Conservation (phyloP, 2,329 filamentous ascomycete genomes). For the Penicillium verrucosum region DNA sequence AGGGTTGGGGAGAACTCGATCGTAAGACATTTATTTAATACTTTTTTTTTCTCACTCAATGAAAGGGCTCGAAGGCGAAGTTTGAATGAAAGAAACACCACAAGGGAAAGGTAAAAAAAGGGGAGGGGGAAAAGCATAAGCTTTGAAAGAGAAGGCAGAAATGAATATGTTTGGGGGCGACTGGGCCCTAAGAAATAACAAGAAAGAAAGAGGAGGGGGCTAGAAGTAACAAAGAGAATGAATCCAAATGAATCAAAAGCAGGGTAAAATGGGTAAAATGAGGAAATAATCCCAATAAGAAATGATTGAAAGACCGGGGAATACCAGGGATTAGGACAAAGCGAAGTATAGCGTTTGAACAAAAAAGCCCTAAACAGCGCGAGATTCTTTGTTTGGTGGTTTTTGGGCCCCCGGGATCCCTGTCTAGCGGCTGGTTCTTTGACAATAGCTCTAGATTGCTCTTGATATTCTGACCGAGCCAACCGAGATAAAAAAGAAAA, state of each 20-base stretch:
- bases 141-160: constrained; percentile 19
- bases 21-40: constrained; percentile 45
- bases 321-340: constrained; percentile 3
- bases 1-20: constrained; percentile 47
- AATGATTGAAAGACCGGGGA: constrained; percentile 3
- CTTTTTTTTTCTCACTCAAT: constrained; percentile 6
- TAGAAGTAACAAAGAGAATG: constrained; percentile 8
- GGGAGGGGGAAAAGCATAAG: constrained; percentile 1
- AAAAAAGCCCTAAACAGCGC: constrained; percentile 6
- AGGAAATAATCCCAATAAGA: constrained; percentile 6
- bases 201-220: background rate
- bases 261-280: constrained; percentile 18
- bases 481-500: constrained; percentile 12
- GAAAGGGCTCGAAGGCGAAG: constrained; percentile 11
- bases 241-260: background rate
- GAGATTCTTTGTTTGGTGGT: constrained; percentile 7
- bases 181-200: constrained; percentile 16
- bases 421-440: constrained; percentile 18
- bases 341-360: constrained; percentile 12
- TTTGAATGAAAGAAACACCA: constrained; percentile 2
- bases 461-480: constrained; percentile 22
- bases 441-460: constrained; percentile 11
- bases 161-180: background rate
- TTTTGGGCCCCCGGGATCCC: constrained; percentile 5
- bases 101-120: constrained; percentile 10